phyloP scores from a whole-genome alignment of 352 stramenopile species.

The Pseudoperonospora humuli region DNA sequence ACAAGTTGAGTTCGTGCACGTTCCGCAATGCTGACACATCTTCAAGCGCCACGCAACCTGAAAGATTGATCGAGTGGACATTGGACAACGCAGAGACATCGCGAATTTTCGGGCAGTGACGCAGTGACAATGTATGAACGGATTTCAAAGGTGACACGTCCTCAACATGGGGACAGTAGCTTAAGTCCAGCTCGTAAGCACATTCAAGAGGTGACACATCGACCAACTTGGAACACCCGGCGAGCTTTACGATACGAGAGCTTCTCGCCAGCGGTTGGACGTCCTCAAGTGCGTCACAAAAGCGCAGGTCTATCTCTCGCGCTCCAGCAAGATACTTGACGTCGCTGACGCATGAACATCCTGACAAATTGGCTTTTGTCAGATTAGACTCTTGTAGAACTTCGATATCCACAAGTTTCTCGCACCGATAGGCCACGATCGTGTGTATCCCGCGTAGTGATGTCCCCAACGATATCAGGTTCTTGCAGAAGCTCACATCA shows the following conservation, averaged over 20 bases:
- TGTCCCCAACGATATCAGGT: conserved; percentile 27
- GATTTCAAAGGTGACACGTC: conserved; percentile 36
- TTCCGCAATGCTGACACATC: conserved; percentile 37
- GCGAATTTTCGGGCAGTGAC: conserved; percentile 38
- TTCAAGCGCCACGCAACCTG: conserved; percentile 35
- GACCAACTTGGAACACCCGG: conserved; percentile 35
- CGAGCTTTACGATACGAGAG: conserved; percentile 48
- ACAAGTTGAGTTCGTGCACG: conserved; percentile 57
- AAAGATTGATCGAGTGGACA: conserved; percentile 53
- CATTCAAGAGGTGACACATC: conserved; percentile 41
- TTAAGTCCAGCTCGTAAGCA: conserved; percentile 53
- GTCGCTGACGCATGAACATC: conserved; percentile 35
- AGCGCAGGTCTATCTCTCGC: conserved; percentile 49
- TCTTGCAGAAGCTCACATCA: conserved; percentile 66
- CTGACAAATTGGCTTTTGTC: no score
- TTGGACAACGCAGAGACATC: conserved; percentile 40
- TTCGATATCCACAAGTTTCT: conserved; percentile 37
- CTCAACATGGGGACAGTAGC: conserved; percentile 47
- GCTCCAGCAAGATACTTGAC: conserved; percentile 29
- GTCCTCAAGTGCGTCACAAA: conserved; percentile 58
- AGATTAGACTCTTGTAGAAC: conserved; percentile 20
- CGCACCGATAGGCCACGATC: conserved; percentile 48
- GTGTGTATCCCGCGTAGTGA: conserved; percentile 24
- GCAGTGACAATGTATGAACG: conserved; percentile 55
- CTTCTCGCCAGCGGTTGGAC: conserved; percentile 20